Conservation (phyloP, 441 rosid genomes). For the Lepidium campestre region DNA sequence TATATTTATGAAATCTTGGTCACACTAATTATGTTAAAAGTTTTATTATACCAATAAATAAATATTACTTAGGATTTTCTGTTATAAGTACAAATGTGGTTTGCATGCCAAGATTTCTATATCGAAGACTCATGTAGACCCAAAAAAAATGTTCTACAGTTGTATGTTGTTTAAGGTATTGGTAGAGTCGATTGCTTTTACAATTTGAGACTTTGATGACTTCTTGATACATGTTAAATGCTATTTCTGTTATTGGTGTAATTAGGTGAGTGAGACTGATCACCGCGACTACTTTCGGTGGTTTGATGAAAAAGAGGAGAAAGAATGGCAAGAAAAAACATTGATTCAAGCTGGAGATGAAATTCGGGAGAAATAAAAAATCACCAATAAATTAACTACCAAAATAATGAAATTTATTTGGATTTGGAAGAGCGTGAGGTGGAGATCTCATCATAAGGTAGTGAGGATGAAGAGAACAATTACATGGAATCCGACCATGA, state of each 20-base stretch:
- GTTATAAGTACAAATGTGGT: too few species aligned
- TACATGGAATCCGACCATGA: neutral
- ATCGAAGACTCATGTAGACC: neutral
- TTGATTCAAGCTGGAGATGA: neutral
- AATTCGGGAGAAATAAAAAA: neutral
- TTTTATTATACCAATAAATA: too few species aligned
- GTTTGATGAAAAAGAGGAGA: neutral
- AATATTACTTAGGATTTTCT: too few species aligned
- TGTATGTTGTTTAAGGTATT: neutral
- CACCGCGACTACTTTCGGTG: neutral
- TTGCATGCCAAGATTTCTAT: neutral
- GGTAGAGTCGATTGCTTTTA: neutral
- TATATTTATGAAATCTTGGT: too few species aligned
- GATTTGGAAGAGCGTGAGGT: neutral
- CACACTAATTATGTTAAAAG: too few species aligned
- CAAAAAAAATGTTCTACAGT: neutral
- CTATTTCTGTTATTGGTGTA: neutral
- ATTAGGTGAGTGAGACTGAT: neutral
- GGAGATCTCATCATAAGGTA: neutral
- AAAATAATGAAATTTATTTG: neutral
- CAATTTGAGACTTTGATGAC: neutral
- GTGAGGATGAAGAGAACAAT: neutral
- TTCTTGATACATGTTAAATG: conserved; percentile 1
- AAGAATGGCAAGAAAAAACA: neutral
- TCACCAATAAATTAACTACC: neutral